These are phyloP conservation scores for Blastomyces parvus DNA, from an alignment of 2,329 filamentous ascomycete genomes.

Conservation along the genomic window DNA sequence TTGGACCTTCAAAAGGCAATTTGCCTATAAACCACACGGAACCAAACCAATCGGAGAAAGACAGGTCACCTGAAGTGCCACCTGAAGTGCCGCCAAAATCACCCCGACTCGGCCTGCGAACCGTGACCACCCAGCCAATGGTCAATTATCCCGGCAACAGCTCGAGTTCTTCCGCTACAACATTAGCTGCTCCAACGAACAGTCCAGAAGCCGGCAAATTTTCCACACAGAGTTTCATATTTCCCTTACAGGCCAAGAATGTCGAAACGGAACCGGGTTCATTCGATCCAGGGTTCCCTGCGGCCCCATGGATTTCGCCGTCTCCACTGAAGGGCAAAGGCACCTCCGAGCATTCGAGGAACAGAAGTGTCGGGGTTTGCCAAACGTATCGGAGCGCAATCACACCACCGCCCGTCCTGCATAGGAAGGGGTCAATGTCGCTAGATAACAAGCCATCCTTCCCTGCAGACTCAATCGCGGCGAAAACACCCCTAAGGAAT, in stretches of 20 bases:
- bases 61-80: constrained; percentile 15
- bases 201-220: constrained; percentile 1
- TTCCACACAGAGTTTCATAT: constrained; percentile 3
- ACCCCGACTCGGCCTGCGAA: constrained; percentile 16
- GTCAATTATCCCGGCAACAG: constrained; percentile 11
- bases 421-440: constrained; percentile 1
- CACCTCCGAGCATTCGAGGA: constrained; percentile 1
- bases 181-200: background rate
- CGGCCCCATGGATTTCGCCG: background rate
- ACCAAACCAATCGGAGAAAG: constrained; percentile 2
- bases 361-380: constrained; percentile 1
- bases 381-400: constrained; percentile 2
- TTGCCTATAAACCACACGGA: background rate
- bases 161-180: constrained; percentile 6
- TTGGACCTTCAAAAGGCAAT: background rate
- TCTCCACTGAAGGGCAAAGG: background rate
- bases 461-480: constrained; percentile 11
- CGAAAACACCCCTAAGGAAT: constrained; percentile 14
- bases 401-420: background rate
- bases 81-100: constrained; percentile 24
- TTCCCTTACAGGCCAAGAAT: constrained; percentile 2
- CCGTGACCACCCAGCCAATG: constrained; percentile 10
- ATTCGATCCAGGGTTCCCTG: background rate
- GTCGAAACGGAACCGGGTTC: background rate
- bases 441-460: constrained; percentile 6